Percentiles rank a stretch among this genome's conserved stretches.
Evolutionary conservation across 2,329 filamentous ascomycete genomes (phyloP).

Genomic region (Clonostachys solani): DNA sequence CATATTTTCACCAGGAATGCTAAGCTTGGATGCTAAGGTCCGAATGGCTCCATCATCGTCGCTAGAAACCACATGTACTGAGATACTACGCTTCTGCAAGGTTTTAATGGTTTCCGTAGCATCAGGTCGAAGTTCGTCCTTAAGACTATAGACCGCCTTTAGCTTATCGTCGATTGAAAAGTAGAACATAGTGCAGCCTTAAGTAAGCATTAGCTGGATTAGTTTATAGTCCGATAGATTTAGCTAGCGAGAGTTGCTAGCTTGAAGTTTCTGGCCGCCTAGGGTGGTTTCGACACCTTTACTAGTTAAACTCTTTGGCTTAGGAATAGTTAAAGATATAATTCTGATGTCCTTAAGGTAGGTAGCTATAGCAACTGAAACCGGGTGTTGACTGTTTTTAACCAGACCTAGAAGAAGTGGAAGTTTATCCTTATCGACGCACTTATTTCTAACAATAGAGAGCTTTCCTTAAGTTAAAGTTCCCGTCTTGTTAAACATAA

Average conservation of each 20-base stretch:
- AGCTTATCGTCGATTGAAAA: slow-evolving; percentile 31
- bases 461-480: slow-evolving; percentile 49
- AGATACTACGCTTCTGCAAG: slow-evolving; percentile 31
- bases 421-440: slow-evolving; percentile 10
- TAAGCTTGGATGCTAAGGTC: slow-evolving; percentile 28
- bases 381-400: slow-evolving; percentile 43
- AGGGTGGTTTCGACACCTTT: slow-evolving; percentile 36
- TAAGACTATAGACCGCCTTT: slow-evolving; percentile 36
- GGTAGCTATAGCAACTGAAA: slow-evolving; percentile 40
- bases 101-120: slow-evolving; percentile 23
- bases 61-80: slow-evolving; percentile 45
- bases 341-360: slow-evolving; percentile 25
- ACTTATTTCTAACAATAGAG: slow-evolving; percentile 14
- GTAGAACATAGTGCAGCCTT: slow-evolving; percentile 40
- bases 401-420: slow-evolving; percentile 24
- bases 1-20: slow-evolving; percentile 29
- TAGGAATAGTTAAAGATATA: slow-evolving; percentile 5
- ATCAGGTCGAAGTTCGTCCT: slow-evolving; percentile 40
- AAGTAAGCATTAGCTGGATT: slow-evolving; percentile 20
- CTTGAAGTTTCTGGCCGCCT: slow-evolving; percentile 25
- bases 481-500: slow-evolving; percentile 64
- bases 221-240: slow-evolving; percentile 17
- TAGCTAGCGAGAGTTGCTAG: slow-evolving; percentile 48
- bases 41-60: slow-evolving; percentile 46
- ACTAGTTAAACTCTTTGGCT: slow-evolving; percentile 33